Percentiles rank a stretch among this genome's conserved stretches.
These are phyloP conservation scores for Blumeria graminis DNA, from an alignment of 2,329 filamentous ascomycete species.

Conservation along the genomic window DNA sequence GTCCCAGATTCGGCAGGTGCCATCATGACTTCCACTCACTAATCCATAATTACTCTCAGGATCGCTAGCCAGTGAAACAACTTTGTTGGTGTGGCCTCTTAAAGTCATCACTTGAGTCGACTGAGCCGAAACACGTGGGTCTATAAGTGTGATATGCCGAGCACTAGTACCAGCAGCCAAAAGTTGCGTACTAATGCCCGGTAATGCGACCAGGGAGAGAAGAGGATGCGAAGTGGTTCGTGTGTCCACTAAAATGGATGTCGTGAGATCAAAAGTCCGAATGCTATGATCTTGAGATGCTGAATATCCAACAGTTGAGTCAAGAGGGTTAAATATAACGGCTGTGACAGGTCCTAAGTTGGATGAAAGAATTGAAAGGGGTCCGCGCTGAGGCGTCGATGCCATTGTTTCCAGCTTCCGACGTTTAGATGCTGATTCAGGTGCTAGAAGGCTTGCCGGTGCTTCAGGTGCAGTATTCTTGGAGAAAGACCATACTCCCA, in stretches of 20 bases:
- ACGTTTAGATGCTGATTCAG: constrained; percentile 45
- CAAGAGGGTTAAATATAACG: constrained; percentile 62
- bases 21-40: constrained; percentile 75
- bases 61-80: constrained; percentile 24
- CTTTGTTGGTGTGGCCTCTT: constrained; percentile 62
- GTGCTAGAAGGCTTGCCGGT: constrained; percentile 42
- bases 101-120: constrained; percentile 74
- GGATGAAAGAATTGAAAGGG: constrained; percentile 46
- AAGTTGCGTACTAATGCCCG: constrained; percentile 26
- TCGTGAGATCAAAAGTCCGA: constrained; percentile 76
- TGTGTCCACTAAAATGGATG: constrained; percentile 52
- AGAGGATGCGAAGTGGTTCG: constrained; percentile 66
- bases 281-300: constrained; percentile 78
- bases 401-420: constrained; percentile 36
- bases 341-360: constrained; percentile 52
- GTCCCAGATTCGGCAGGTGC: constrained; percentile 87
- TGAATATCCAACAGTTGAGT: constrained; percentile 76
- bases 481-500: constrained; percentile 76
- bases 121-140: constrained; percentile 57
- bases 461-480: constrained; percentile 54
- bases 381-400: constrained; percentile 42
- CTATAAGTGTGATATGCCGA: constrained; percentile 76
- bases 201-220: constrained; percentile 52
- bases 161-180: constrained; percentile 58
- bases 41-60: constrained; percentile 52